phyloP scores from a whole-genome alignment of 768 basidiomycete genomes.

The Termitomyces sp. region DNA sequence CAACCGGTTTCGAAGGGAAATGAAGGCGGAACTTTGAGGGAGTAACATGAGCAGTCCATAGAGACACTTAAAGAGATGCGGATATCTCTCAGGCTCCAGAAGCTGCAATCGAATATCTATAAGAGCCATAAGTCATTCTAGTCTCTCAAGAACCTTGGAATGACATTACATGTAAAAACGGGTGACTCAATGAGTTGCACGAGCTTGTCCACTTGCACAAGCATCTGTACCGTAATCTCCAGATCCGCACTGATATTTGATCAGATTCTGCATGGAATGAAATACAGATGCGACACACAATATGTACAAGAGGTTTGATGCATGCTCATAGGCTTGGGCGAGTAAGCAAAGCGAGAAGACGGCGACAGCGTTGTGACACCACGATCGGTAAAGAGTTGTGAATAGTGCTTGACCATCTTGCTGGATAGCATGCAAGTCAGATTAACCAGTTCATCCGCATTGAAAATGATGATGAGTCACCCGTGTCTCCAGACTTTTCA shows the following conservation, averaged over 20 bases:
- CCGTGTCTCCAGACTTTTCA: constrained; percentile 91
- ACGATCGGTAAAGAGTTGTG: constrained; percentile 89
- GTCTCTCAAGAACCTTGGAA: background rate
- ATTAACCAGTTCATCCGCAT: background rate
- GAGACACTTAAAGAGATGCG: constrained; percentile 94
- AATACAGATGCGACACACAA: constrained; percentile 49
- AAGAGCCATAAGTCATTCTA: background rate
- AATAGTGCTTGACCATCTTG: constrained; percentile 97
- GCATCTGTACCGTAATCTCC: constrained; percentile 90
- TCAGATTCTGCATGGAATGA: background rate
- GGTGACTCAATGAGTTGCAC: constrained; percentile 98
- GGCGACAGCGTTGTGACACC: constrained; percentile 98
- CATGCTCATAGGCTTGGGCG: constrained; percentile 98
- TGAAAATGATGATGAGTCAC: constrained; percentile 35
- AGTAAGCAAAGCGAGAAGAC: constrained; percentile 94
- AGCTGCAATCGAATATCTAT: constrained; percentile 86
- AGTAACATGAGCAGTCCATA: constrained; percentile 96
- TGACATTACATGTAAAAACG: constrained; percentile 85
- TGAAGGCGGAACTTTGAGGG: constrained; percentile 95
- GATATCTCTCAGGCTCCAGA: constrained; percentile 94
- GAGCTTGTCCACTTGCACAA: constrained; percentile 96
- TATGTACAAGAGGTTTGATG: constrained; percentile 90
- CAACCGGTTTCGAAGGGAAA: constrained; percentile 88
- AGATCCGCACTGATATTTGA: constrained; percentile 70
- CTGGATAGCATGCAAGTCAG: constrained; percentile 23